Evolutionary conservation across 768 basidiomycete genomes (phyloP).

Genomic region (Naganishia randhawae): DNA sequence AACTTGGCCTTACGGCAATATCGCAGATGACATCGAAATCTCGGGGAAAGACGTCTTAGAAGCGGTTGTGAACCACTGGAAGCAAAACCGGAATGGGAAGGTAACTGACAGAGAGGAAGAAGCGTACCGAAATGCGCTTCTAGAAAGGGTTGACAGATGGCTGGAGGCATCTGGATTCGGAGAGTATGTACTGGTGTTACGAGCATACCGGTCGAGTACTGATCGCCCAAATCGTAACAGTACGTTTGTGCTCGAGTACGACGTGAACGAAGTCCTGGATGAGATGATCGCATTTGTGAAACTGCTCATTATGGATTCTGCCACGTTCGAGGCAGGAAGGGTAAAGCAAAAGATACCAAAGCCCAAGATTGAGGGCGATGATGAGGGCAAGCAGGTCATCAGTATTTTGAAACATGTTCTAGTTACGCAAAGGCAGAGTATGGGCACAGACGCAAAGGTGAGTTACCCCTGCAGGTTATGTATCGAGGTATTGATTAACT

Average conservation of each 20-base stretch:
- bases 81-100: conserved; percentile 12
- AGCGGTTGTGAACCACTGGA: conserved; percentile 36
- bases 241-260: conserved; percentile 30
- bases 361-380: conserved; percentile 58
- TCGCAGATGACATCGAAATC: conserved; percentile 47
- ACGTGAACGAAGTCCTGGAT: conserved; percentile 52
- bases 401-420: conserved; percentile 11
- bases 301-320: conserved; percentile 59
- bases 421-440: conserved; percentile 1
- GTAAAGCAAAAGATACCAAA: conserved; percentile 71
- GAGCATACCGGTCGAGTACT: too few species aligned
- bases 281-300: conserved; percentile 64
- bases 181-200: conserved; percentile 6
- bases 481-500: neutral
- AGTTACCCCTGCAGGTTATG: neutral
- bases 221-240: conserved; percentile 24
- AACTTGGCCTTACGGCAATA: conserved; percentile 45
- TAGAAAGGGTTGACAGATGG: conserved; percentile 86
- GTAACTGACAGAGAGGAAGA: neutral
- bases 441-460: conserved; percentile 5
- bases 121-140: conserved; percentile 52
- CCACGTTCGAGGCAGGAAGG: conserved; percentile 62
- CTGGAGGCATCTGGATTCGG: conserved; percentile 85
- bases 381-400: conserved; percentile 6
- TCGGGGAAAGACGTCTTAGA: conserved; percentile 38